Evolutionary conservation across 2,329 filamentous ascomycete species (phyloP).

Genomic region (Cytospora chrysosperma): DNA sequence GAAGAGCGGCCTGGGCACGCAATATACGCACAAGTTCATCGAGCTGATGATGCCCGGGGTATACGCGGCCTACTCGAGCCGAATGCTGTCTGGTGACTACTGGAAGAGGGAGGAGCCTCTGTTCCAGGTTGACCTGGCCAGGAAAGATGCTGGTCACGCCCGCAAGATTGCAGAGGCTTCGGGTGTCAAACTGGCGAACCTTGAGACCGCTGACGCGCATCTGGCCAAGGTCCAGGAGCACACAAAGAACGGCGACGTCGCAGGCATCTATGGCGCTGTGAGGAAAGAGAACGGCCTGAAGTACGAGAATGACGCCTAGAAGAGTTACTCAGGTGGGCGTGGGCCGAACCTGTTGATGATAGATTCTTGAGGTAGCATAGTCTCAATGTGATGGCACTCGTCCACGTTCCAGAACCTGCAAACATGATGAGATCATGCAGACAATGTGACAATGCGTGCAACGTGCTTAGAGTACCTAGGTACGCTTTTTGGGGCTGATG

Average conservation of each 20-base stretch:
- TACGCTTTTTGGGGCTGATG: too few species aligned
- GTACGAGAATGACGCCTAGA: slow-evolving; percentile 61
- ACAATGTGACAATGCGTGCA: background rate
- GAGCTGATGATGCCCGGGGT: slow-evolving; percentile 73
- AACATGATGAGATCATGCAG: background rate
- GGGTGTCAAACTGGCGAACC: slow-evolving; percentile 62
- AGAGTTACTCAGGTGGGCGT: background rate
- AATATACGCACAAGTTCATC: slow-evolving; percentile 69
- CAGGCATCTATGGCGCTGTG: slow-evolving; percentile 78
- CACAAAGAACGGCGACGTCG: slow-evolving; percentile 69
- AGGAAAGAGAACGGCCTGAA: slow-evolving; percentile 71
- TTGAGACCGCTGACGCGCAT: slow-evolving; percentile 68
- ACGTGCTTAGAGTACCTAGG: too few species aligned
- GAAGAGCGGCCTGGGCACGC: slow-evolving; percentile 71
- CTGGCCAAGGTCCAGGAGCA: slow-evolving; percentile 67
- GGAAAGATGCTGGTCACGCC: slow-evolving; percentile 80
- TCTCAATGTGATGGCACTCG: background rate
- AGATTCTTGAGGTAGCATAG: background rate
- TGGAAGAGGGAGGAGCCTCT: slow-evolving; percentile 74
- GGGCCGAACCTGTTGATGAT: background rate
- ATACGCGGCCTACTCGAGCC: slow-evolving; percentile 70
- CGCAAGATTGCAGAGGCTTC: slow-evolving; percentile 60
- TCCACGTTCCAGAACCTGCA: background rate
- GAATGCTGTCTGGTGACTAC: slow-evolving; percentile 76
- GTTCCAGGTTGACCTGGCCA: slow-evolving; percentile 77